phyloP scores from a whole-genome alignment of 495 filamentous ascomycete species.

The Bryoglossum gracile region DNA sequence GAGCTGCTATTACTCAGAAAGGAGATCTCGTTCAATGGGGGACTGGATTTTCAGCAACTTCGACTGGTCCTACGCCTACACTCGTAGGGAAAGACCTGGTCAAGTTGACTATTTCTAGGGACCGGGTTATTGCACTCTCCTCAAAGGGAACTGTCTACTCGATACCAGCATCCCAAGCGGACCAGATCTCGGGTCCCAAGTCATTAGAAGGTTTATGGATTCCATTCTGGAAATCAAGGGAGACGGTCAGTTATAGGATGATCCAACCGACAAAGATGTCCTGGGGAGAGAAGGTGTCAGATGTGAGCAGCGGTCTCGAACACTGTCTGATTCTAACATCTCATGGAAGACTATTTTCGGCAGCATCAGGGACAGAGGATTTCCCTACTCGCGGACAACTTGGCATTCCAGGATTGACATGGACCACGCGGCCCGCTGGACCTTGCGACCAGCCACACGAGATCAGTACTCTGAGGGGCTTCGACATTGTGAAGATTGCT shows the following conservation, averaged over 20 bases:
- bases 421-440: slow-evolving; percentile 67
- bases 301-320: slow-evolving; percentile 71
- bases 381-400: slow-evolving; percentile 83
- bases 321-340: slow-evolving; percentile 84
- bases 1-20: slow-evolving; percentile 80
- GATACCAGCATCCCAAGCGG: slow-evolving; percentile 63
- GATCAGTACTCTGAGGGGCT: slow-evolving; percentile 52
- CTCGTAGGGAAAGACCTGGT: slow-evolving; percentile 73
- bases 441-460: slow-evolving; percentile 77
- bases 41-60: slow-evolving; percentile 54
- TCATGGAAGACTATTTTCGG: slow-evolving; percentile 76
- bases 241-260: slow-evolving; percentile 60
- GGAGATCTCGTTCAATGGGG: slow-evolving; percentile 95
- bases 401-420: slow-evolving; percentile 74
- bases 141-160: slow-evolving; percentile 80
- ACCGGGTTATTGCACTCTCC: slow-evolving; percentile 75
- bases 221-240: slow-evolving; percentile 57
- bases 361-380: slow-evolving; percentile 65
- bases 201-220: slow-evolving; percentile 61
- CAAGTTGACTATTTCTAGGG: slow-evolving; percentile 64
- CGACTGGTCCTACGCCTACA: slow-evolving; percentile 52
- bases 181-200: slow-evolving; percentile 60
- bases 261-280: slow-evolving; percentile 58
- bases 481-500: slow-evolving; percentile 63
- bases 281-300: slow-evolving; percentile 66